These are phyloP conservation scores for Zygotorulaspora sp. DNA, from an alignment of 805 yeast genomes.

Conservation along the genomic window DNA sequence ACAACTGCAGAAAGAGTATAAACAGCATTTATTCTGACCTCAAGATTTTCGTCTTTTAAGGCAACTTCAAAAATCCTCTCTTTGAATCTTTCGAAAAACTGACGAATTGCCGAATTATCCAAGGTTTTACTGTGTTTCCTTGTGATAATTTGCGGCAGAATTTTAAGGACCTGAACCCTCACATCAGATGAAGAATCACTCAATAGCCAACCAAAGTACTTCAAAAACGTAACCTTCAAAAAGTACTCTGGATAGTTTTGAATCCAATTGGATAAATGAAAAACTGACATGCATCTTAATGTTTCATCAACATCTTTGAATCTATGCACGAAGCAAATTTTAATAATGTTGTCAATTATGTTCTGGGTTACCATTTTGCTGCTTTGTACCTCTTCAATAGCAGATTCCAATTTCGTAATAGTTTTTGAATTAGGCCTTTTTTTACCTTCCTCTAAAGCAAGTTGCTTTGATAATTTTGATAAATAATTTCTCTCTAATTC, in stretches of 20 bases:
- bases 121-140: conserved; percentile 37
- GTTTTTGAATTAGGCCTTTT: conserved; percentile 40
- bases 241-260: conserved; percentile 64
- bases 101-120: conserved; percentile 60
- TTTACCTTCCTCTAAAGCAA: conserved; percentile 37
- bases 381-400: conserved; percentile 39
- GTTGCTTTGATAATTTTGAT: conserved; percentile 38
- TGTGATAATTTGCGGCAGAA: conserved; percentile 47
- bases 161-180: conserved; percentile 58
- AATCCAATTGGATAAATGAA: conserved; percentile 66
- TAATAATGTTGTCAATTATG: conserved; percentile 60
- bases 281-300: conserved; percentile 67
- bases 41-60: conserved; percentile 48
- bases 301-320: conserved; percentile 73
- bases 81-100: conserved; percentile 72
- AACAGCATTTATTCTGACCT: conserved; percentile 50
- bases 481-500: conserved; percentile 35
- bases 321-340: conserved; percentile 65
- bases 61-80: conserved; percentile 62
- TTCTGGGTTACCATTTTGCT: conserved; percentile 53
- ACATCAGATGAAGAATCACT: conserved; percentile 64
- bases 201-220: conserved; percentile 80
- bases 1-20: conserved; percentile 51
- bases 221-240: conserved; percentile 61
- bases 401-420: conserved; percentile 43